Conservation (phyloP, 2,329 filamentous ascomycete genomes). For the Curvularia verruculosa region DNA sequence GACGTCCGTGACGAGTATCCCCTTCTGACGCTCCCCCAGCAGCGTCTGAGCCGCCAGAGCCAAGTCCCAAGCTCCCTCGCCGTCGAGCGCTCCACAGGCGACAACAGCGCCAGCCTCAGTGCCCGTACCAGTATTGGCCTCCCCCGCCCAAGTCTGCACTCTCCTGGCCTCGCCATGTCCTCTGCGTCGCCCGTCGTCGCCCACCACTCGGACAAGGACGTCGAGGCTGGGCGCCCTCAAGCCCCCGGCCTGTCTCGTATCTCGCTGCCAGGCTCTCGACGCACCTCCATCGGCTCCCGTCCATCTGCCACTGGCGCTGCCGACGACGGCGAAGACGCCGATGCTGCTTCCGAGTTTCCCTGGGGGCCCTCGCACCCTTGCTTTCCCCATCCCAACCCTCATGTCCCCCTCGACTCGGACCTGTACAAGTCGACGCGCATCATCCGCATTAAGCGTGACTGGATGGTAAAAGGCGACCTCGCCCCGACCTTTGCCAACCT, state of each 20-base stretch:
- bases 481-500: constrained; percentile 93
- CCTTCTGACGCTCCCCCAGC: constrained; percentile 63
- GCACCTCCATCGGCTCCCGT: constrained; percentile 37
- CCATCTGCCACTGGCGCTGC: constrained; percentile 39
- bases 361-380: constrained; percentile 96
- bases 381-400: constrained; percentile 89
- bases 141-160: constrained; percentile 48
- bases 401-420: constrained; percentile 78
- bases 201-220: constrained; percentile 28
- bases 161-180: constrained; percentile 35
- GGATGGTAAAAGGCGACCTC: constrained; percentile 86
- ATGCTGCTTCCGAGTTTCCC: constrained; percentile 64
- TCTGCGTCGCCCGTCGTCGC: constrained; percentile 22
- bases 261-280: constrained; percentile 38
- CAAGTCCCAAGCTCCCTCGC: constrained; percentile 45
- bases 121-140: constrained; percentile 59
- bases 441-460: constrained; percentile 89
- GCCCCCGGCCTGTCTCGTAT: constrained; percentile 22
- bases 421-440: constrained; percentile 82
- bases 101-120: constrained; percentile 40
- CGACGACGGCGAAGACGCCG: constrained; percentile 42
- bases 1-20: constrained; percentile 59
- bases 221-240: constrained; percentile 29
- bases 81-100: constrained; percentile 50
- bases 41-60: constrained; percentile 59